A percentile compares a stretch with the other conserved stretches of the same genome.
phyloP scores from a whole-genome alignment of 2,329 filamentous ascomycete genomes.

The Colletotrichum lini region DNA sequence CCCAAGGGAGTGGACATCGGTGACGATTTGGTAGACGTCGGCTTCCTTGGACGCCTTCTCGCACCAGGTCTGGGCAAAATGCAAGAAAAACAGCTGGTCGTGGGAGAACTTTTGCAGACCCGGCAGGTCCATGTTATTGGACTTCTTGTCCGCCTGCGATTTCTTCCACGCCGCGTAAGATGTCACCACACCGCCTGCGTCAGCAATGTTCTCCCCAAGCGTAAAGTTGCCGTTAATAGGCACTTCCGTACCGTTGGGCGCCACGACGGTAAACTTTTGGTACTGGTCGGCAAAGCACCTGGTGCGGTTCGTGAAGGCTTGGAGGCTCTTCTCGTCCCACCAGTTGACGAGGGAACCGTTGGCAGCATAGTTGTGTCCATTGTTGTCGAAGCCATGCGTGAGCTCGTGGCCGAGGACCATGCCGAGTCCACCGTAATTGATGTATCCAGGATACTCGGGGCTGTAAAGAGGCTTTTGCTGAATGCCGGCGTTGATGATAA shows the following conservation, averaged over 20 bases:
- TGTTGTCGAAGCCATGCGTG: slow-evolving; percentile 78
- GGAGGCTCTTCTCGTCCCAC: slow-evolving; percentile 74
- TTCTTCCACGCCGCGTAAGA: slow-evolving; percentile 78
- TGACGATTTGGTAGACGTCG: slow-evolving; percentile 69
- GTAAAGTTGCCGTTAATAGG: slow-evolving; percentile 75
- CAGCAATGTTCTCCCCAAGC: slow-evolving; percentile 79
- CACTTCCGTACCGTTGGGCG: slow-evolving; percentile 67
- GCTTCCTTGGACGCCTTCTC: slow-evolving; percentile 69
- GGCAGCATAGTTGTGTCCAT: slow-evolving; percentile 74
- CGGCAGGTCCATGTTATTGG: slow-evolving; percentile 63
- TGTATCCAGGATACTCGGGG: slow-evolving; percentile 72
- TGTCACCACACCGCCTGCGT: slow-evolving; percentile 75
- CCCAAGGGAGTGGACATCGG: slow-evolving; percentile 76
- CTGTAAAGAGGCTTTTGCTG: slow-evolving; percentile 77
- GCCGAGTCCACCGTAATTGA: slow-evolving; percentile 78
- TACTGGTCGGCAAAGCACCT: slow-evolving; percentile 79
- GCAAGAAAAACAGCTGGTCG: slow-evolving; percentile 79
- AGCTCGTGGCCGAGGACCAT: slow-evolving; percentile 78
- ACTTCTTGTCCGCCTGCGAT: slow-evolving; percentile 63
- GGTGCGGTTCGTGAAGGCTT: slow-evolving; percentile 70
- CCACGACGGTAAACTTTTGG: slow-evolving; percentile 69
- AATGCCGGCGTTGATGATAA: slow-evolving; percentile 78
- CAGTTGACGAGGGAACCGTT: slow-evolving; percentile 75
- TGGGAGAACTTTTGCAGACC: slow-evolving; percentile 74
- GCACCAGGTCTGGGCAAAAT: slow-evolving; percentile 77